These are phyloP conservation scores for Didymella pomorum DNA, from an alignment of 2,329 filamentous ascomycete species.

Conservation along the genomic window DNA sequence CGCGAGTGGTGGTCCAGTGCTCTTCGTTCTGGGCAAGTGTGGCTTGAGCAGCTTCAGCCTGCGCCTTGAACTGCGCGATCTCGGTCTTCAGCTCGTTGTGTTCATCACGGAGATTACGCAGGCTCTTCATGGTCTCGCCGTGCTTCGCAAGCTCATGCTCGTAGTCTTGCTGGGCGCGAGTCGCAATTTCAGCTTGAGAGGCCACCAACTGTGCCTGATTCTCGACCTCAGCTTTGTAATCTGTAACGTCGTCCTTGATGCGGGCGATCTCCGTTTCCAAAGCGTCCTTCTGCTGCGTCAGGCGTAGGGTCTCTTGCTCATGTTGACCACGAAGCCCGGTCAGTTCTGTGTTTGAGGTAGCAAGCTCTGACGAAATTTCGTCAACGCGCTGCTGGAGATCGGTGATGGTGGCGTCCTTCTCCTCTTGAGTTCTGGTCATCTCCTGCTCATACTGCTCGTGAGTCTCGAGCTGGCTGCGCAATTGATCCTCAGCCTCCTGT, in stretches of 20 bases:
- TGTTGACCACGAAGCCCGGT: slow-evolving; percentile 81
- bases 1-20: slow-evolving; percentile 85
- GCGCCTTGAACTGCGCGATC: slow-evolving; percentile 75
- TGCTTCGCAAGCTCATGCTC: slow-evolving; percentile 95
- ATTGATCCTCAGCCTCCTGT: slow-evolving; percentile 84
- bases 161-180: slow-evolving; percentile 92
- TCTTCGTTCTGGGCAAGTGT: slow-evolving; percentile 80
- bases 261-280: slow-evolving; percentile 81
- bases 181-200: slow-evolving; percentile 90
- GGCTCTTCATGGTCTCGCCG: slow-evolving; percentile 87
- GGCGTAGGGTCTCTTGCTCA: slow-evolving; percentile 72
- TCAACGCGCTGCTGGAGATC: slow-evolving; percentile 85
- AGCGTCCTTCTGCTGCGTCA: slow-evolving; percentile 82
- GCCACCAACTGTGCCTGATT: slow-evolving; percentile 92
- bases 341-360: slow-evolving; percentile 81
- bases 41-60: slow-evolving; percentile 85
- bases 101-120: slow-evolving; percentile 80
- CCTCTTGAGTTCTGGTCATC: slow-evolving; percentile 75
- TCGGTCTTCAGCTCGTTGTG: slow-evolving; percentile 84
- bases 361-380: slow-evolving; percentile 83
- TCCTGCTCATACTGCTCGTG: slow-evolving; percentile 78
- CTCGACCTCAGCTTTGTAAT: slow-evolving; percentile 78
- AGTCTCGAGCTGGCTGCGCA: slow-evolving; percentile 79
- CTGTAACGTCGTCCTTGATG: slow-evolving; percentile 83
- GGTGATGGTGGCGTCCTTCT: slow-evolving; percentile 80